Base-by-base conservation (phyloP, 2,329 filamentous ascomycete species). In the Hymenoscyphus fructigenus region DNA sequence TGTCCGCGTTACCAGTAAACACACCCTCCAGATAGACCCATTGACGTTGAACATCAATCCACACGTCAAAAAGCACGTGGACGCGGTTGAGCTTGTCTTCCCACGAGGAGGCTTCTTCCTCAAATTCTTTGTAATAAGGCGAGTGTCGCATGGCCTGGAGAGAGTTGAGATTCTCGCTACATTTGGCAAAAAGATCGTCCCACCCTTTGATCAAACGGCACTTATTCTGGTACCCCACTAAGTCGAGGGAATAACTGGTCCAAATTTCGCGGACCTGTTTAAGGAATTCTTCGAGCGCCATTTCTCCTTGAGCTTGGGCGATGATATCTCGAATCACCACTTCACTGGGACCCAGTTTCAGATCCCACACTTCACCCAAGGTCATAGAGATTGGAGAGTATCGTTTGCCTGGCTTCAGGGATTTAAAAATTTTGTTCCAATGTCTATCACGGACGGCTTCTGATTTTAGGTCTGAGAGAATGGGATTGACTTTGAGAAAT, bases 1-100 rank as follows among this genome's bases (percentile, higher is more conserved):
- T 99, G 75, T 99, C 95, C 47, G 92, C 94, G 75, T 99, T 99
- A 65, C 95, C 95, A 1, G 94, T 97, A 76, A 99, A 99, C 38
- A 99, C 95, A 70, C 95, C 95, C 79, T 99, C 96, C 5, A 99
- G 86, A 77, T 99, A 99, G 7, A 99, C 95, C 95, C 95, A 99
- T 80, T 99, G 95, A 67, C 96, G 90, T 78, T 99, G 95, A n/a
- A 99, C 96, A 79, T 99, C 96, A 72, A 99, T 99, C 96, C 96
- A 99, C 17, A 99, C 93, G 77, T 99, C 95, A 74, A 99, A 99
- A 10, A 99, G 85, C 17, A 99, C 92, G 76, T 99, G 95, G 2
- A 99, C 93, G 57, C 95, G 88, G 77, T 98, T 99, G 29, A 99
- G 85, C 77, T 96, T 97, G 79, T 99, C 96, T 79, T 99, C 96